Evolutionary conservation across 441 rosid species (phyloP).

Genomic region (Gossypium gossypioides): DNA sequence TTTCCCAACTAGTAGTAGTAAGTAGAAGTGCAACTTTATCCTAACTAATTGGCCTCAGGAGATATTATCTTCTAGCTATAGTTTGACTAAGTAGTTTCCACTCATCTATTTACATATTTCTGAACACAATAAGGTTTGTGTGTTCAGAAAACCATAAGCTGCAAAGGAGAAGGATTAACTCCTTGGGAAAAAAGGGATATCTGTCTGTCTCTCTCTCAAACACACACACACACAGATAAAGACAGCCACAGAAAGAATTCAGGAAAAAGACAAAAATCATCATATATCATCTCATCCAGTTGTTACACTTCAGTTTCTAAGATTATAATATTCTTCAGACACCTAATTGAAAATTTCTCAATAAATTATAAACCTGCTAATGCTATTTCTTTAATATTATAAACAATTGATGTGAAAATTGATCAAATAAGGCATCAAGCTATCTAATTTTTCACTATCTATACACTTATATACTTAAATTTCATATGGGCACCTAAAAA

Average conservation of each 20-base stretch:
- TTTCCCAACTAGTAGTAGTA: background rate
- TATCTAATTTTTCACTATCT: background rate
- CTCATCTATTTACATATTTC: background rate
- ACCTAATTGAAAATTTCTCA: background rate
- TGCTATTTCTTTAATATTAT: background rate
- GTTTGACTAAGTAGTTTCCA: background rate
- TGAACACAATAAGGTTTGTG: background rate
- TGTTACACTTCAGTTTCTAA: background rate
- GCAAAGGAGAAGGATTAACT: background rate
- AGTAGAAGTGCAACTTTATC: background rate
- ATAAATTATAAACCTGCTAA: background rate
- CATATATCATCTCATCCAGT: conserved; percentile 1
- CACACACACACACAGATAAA: background rate
- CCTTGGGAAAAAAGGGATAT: background rate
- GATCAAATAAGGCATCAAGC: background rate
- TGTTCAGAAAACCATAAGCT: background rate
- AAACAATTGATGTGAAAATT: background rate
- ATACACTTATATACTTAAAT: background rate
- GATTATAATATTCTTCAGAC: background rate
- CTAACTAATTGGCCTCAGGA: background rate
- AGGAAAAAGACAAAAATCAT: background rate
- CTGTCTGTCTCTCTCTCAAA: background rate
- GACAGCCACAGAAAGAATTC: background rate
- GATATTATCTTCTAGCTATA: background rate
- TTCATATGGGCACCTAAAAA: background rate